Evolutionary conservation across 208 protist genomes (phyloP).

Genomic region (Trypanosoma conorhini): DNA sequence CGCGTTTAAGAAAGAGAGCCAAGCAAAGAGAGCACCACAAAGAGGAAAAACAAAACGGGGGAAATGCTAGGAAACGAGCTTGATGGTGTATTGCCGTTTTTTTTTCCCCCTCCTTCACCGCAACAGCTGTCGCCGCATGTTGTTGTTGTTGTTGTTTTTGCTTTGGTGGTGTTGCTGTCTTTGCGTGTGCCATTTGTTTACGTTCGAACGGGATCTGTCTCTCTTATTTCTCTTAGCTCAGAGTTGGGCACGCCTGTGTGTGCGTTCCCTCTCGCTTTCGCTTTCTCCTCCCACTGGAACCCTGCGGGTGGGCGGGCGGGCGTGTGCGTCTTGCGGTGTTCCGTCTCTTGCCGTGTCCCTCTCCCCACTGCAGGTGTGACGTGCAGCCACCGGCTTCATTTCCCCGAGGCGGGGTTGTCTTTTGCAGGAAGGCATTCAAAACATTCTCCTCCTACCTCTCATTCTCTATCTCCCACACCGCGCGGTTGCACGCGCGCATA

Average conservation of each 20-base stretch:
- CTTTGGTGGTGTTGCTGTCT: not conserved
- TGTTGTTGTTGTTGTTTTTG: conserved; percentile 20
- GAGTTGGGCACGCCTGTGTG: not conserved
- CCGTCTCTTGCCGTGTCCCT: not conserved
- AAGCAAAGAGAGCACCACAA: not conserved
- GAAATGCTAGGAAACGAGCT: not conserved
- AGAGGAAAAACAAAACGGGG: not conserved
- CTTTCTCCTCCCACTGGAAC: too few species aligned
- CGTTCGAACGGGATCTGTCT: not conserved
- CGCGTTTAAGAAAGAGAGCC: not conserved
- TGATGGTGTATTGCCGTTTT: conserved; percentile 1
- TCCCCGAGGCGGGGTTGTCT: not conserved
- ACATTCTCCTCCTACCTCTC: not conserved
- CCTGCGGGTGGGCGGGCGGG: too few species aligned
- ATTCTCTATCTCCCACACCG: not conserved
- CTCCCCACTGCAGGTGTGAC: not conserved
- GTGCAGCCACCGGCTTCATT: not conserved
- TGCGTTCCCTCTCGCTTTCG: not conserved
- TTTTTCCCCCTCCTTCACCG: not conserved
- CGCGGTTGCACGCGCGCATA: too few species aligned
- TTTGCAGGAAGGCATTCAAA: not conserved
- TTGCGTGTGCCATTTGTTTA: conserved; percentile 1
- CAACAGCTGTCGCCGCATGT: not conserved
- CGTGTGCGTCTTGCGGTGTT: not conserved
- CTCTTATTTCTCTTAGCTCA: not conserved